Evolutionary conservation across 495 filamentous ascomycete genomes (phyloP), one percentile per base, ranked within the genome.

Genomic region (Penicillium taxi): DNA sequence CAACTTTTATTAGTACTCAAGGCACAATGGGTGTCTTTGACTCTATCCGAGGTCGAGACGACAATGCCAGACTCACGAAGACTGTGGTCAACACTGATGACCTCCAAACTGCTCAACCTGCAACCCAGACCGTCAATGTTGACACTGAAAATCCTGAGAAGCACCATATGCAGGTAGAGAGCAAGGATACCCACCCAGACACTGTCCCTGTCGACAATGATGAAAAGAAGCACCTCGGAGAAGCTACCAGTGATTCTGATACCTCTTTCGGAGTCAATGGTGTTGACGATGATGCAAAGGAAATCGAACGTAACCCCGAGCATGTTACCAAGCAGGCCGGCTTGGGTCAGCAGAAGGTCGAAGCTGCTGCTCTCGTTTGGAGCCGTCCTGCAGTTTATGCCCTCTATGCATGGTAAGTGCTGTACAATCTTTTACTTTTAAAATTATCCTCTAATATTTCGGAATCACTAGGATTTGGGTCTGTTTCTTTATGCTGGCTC

Each of bases 341-440:
- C 13, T 12, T 55, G 7, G 66, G 66, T 32, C 46, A 64, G 6
- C 59, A 66, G 33, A 67, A 65, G 36, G 63, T 58, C 0, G 66
- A 70, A 40, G 66, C 66, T 6, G 59, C 63, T 2, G 65, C 66
- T 11, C 44, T 67, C 14, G 60, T 55, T 2, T 70, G 66, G 66
- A 57, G 43, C 19, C 58, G 52, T 11, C 42, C 45, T 2, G 55
- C 46, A 1, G 51, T 61, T 1, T 50, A 56, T 25, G 34, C 32
- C 2, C 61, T 61, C 18, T 70, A 68, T 45, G 61, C 55, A 8
- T 63, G 54, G 64, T 67, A 26, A 55, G 59, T 45, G 26, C 16
- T 20, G 9, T 6, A 23, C 21, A 21, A 14, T 14, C 5, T 36
- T 35, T 9, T 23, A 17, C 41, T 40, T 21, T 8, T 13, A 9